Base-by-base conservation (phyloP, 495 filamentous ascomycete species). In the Hyphodiscus hymeniophilus region DNA sequence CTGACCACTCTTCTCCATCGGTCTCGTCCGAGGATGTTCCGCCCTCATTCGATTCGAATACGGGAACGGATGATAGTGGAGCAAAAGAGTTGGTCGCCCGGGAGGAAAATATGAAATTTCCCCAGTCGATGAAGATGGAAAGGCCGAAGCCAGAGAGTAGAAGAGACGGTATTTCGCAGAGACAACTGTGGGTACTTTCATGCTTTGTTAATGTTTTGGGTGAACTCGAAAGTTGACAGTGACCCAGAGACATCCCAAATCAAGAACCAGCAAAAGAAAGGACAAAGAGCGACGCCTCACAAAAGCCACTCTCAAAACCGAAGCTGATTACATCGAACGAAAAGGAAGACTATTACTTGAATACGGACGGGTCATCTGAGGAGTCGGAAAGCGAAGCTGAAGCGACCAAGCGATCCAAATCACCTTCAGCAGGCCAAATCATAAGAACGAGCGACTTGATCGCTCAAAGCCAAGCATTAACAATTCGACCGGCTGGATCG, bases 61-160 rank as follows among this genome's bases (percentile, higher is more conserved):
- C 38, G n/a, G 13, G 21, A n/a, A 48, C 36, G 5, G 44, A 48
- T 38, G 46, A 51, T 42, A 26, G 20, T 7, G 45, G 44, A 3
- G 13, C 40, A 22, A 60, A 60, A 33, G 47, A 56, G 35, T 50
- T 60, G 45, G 40, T 57, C 10, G 16, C 50, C 10, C 30, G 35
- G 20, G 57, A 60, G 41, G 63, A 65, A 28, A 67, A 72, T 44
- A 63, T 68, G 51, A 65, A 69, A 48, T 64, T 63, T 23, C 61
- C 67, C 21, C 57, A 61, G 12, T 64, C 63, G 12, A 63, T 60
- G 51, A 69, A 66, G 52, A 52, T 62, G 43, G 64, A 60, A 17
- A 58, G 64, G 21, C 45, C 42, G 18, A 57, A 60, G 13, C 62
- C 63, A 17, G 64, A 60, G 55, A 57, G 33, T 50, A 48, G 39